Percentiles rank a stretch among this genome's conserved stretches.
Evolutionary conservation across 148 eudicot species (phyloP).

Genomic region (Rhododendron vialii): DNA sequence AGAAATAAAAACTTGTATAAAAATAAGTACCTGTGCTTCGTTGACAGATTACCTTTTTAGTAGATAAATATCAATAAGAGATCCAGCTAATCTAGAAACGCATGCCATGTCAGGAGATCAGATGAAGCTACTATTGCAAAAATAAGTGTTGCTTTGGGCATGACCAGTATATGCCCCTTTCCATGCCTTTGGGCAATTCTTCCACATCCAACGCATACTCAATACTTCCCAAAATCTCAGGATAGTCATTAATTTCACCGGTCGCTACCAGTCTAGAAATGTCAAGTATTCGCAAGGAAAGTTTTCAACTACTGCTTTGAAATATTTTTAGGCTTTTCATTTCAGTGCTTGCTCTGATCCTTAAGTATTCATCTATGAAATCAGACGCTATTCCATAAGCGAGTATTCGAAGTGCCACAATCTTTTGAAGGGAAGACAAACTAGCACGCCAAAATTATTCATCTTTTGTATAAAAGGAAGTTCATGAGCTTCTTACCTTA

Average conservation of each 20-base stretch:
- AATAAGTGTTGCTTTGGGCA: background rate
- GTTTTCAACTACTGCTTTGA: background rate
- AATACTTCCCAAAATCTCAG: background rate
- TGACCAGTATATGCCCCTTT: background rate
- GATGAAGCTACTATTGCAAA: background rate
- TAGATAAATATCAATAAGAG: too few species aligned
- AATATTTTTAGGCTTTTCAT: background rate
- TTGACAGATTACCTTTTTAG: too few species aligned
- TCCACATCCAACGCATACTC: background rate
- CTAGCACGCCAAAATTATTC: background rate
- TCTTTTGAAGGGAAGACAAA: too few species aligned
- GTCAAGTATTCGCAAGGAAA: background rate
- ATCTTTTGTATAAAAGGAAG: background rate
- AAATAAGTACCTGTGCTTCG: too few species aligned
- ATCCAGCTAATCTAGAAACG: background rate
- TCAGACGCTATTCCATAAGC: background rate
- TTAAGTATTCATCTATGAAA: background rate
- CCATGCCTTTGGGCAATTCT: background rate
- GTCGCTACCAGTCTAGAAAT: background rate
- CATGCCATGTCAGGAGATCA: conserved; percentile 2
- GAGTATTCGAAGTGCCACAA: background rate
- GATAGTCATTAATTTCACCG: background rate
- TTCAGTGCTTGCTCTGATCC: background rate
- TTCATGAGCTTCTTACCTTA: background rate
- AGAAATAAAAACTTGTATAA: too few species aligned